phyloP scores from a whole-genome alignment of 306 rosid species.

The Alnus rubra region DNA sequence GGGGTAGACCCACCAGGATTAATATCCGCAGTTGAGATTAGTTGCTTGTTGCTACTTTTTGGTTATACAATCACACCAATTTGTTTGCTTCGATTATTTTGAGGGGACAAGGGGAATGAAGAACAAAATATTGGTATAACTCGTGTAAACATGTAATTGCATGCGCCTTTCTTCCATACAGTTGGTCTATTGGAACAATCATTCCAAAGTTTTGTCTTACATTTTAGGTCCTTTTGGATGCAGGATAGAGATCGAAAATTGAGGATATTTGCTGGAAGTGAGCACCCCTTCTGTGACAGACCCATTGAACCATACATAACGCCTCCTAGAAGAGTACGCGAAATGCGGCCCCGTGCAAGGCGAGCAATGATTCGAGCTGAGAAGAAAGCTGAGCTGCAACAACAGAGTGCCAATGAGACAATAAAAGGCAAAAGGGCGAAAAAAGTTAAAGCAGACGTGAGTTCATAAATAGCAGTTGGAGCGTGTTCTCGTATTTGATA shows the following conservation, averaged over 20 bases:
- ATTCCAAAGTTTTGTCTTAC: conserved; percentile 8
- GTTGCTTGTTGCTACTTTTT: not conserved
- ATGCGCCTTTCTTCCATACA: not conserved
- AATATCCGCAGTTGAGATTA: not conserved
- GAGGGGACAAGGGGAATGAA: not conserved
- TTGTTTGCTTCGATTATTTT: not conserved
- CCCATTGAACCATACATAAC: conserved; percentile 74
- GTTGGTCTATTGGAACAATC: not conserved
- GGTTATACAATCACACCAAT: not conserved
- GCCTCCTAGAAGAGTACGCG: conserved; percentile 79
- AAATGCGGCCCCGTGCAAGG: conserved; percentile 80
- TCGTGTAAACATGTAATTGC: not conserved
- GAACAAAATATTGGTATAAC: not conserved
- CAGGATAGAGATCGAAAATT: conserved; percentile 94
- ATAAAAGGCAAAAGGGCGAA: conserved; percentile 47
- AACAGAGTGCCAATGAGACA: conserved; percentile 35
- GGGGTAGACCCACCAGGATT: not conserved
- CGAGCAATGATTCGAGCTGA: conserved; percentile 91
- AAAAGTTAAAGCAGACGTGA: conserved; percentile 43
- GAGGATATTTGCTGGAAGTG: conserved; percentile 74
- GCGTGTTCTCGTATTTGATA: conserved; percentile 9
- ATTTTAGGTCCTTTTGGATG: conserved; percentile 29
- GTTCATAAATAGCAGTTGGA: conserved; percentile 34
- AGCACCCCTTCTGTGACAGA: conserved; percentile 79
- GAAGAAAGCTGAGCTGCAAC: conserved; percentile 74